phyloP scores from a whole-genome alignment of 1,284 basidiomycete species.

The Leccinum angustisporum region DNA sequence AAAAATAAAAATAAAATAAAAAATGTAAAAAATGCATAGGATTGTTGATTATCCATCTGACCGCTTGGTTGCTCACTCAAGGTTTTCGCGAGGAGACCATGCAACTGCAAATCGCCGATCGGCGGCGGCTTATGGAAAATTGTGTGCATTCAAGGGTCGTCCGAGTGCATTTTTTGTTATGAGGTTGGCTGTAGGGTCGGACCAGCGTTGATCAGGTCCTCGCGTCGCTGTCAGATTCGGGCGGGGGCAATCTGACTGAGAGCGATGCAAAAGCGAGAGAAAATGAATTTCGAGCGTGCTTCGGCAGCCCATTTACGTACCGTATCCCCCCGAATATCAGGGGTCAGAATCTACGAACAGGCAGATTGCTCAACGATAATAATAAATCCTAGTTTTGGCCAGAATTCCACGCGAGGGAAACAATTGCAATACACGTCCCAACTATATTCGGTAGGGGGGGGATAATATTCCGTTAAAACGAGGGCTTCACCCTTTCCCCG shows the following conservation, averaged over 20 bases:
- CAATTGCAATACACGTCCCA: conserved; percentile 53
- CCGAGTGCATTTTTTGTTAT: neutral
- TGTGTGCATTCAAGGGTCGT: conserved; percentile 3
- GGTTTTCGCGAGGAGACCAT: conserved; percentile 22
- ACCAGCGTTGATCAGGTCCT: conserved; percentile 20
- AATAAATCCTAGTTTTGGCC: conserved; percentile 58
- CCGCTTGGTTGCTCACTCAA: conserved; percentile 3
- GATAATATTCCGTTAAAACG: conserved; percentile 72
- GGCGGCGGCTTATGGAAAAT: conserved; percentile 13
- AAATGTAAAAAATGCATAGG: neutral
- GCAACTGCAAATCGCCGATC: conserved; percentile 35
- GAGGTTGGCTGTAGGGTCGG: conserved; percentile 2
- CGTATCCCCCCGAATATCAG: conserved; percentile 52
- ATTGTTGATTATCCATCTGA: conserved; percentile 7
- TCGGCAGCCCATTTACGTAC: neutral
- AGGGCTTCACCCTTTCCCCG: conserved; percentile 59
- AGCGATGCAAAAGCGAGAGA: neutral
- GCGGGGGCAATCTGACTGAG: conserved; percentile 17
- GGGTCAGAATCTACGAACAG: conserved; percentile 47
- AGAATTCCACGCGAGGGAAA: conserved; percentile 52
- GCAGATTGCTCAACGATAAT: conserved; percentile 55
- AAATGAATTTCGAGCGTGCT: neutral
- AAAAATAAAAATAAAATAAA: neutral
- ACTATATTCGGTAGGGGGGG: conserved; percentile 63
- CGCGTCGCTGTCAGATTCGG: conserved; percentile 8